Base-by-base conservation (phyloP, 352 stramenopile species). In the Vaucheria bursata region DNA sequence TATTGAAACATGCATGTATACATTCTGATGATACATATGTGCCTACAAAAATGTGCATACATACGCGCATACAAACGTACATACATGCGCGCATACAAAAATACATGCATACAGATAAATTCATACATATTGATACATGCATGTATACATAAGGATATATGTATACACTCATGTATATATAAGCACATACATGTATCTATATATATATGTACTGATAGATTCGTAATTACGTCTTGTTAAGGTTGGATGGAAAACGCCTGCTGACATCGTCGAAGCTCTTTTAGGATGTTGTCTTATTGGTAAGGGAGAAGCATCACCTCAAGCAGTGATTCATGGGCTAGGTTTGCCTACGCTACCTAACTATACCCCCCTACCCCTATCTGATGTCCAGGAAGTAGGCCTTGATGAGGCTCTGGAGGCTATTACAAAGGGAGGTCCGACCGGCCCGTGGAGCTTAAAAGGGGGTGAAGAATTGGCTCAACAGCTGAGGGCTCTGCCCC, bases 191-290 rank as follows among this genome's bases (percentile, higher is more conserved):
- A n/a, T n/a, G n/a, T n/a, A n/a, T n/a, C n/a, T n/a, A n/a, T n/a
- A n/a, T n/a, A n/a, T n/a, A n/a, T n/a, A n/a, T n/a, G n/a, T n/a
- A n/a, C n/a, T n/a, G n/a, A n/a, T n/a, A n/a, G n/a, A n/a, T n/a
- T n/a, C n/a, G n/a, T 59, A 59, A 12, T 59, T 25, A 59, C 45
- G 12, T 59, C 12, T 59, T 25, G 25, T 18, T 38, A 29, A 78
- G 67, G 73, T 78, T 18, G 40, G 67, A 36, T 39, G 35, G 31
- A 82, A 82, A 36, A 52, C 37, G n/a, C 6, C 73, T 12, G 77
- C 77, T 12, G 77, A 82, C 67, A 29, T 40, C 8, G 38, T 82
- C 8, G 77, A 82, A 33, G 77, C 77, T 36, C 49, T 82, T 12
- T 38, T 82, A n/a, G 77, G 37, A 8, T 39, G 40, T 6, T 71